Percentiles rank a stretch among this genome's conserved stretches.
These are phyloP conservation scores for Phytophthora ramorum DNA, from an alignment of 352 stramenopile genomes.

Conservation along the genomic window DNA sequence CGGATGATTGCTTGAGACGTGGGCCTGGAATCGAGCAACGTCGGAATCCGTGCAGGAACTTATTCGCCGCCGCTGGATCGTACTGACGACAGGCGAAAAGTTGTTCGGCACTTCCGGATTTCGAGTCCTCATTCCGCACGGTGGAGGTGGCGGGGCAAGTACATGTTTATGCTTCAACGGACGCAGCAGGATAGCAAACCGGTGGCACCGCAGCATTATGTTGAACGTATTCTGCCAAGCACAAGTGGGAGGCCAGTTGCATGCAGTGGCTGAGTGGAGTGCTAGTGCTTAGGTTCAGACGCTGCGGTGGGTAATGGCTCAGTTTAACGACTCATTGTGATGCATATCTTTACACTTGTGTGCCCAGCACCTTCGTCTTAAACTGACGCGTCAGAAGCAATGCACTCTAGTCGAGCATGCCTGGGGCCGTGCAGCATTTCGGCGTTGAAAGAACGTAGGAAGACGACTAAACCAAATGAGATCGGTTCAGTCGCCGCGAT, in stretches of 20 bases:
- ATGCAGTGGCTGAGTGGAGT: not conserved
- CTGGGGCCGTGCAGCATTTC: not conserved
- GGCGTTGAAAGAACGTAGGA: not conserved
- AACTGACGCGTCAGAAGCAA: not conserved
- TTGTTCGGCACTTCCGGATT: not conserved
- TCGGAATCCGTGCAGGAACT: not conserved
- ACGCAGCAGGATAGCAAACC: conserved; percentile 1
- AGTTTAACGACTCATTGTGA: conserved; percentile 2
- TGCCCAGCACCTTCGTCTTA: not conserved
- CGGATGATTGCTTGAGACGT: not conserved
- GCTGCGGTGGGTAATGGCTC: not conserved
- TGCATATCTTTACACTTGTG: conserved; percentile 4
- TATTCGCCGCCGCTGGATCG: conserved; percentile 1
- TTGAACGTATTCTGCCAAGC: too few relatives aligned
- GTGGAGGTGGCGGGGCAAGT: not conserved
- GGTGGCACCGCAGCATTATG: not conserved
- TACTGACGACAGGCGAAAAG: conserved; percentile 8
- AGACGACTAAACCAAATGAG: conserved; percentile 3
- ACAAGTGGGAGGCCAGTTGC: not conserved
- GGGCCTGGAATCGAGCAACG: not conserved
- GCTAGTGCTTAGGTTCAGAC: not conserved
- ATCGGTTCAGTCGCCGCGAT: conserved; percentile 8
- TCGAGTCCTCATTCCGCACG: conserved; percentile 4
- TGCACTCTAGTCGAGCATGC: conserved; percentile 3
- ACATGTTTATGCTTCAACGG: conserved; percentile 5